Evolutionary conservation across 2,329 filamentous ascomycete species (phyloP), one percentile per base, ranked within the genome.

Genomic region (Colletotrichum euphorbiae): DNA sequence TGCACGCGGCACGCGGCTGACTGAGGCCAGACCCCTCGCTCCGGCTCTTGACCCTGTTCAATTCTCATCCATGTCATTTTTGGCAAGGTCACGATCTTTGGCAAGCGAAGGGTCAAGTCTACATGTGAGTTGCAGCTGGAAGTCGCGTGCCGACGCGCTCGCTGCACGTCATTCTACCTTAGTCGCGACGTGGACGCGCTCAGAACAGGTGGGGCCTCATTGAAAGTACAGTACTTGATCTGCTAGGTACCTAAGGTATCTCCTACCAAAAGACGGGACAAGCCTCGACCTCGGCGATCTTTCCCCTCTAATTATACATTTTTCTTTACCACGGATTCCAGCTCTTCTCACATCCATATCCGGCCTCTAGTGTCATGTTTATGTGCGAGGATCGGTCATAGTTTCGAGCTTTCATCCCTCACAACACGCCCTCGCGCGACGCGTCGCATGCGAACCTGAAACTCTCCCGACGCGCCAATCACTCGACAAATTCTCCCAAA

Each of bases 371-470:
- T 6, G 33, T 15, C 19, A 56, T 56, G 52, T 42, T 43, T 21
- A 4, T 28, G 28, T 42, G 24, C 19, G n/a, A 9, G 2, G 36
- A 40, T 17, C 33, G 17, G 42, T 11, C n/a, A 19, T 13, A 21
- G n/a, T 6, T 54, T 8, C 1, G 51, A 13, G 12, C 33, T 6
- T 13, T 51, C 11, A 17, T 19, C 4, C 13, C 4, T 12, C 19
- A 67, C 19, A 28, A 46, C n/a, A 55, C 21, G 3, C 31, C 2
- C 13, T 21, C 42, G 7, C 63, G 63, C 50, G 50, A 62, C 63
- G 63, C 58, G 24, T 66, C 40, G 9, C 38, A 54, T 42, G 12
- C 15, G 15, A 15, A n/a, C 17, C 17, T 19, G 9, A 3, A 48
- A 48, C 1, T 3, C 28, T n/a, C 48, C 28, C 11, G 36, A 21